These are phyloP conservation scores for Cladophialophora exuberans DNA, from an alignment of 2,329 filamentous ascomycete species.

Conservation along the genomic window DNA sequence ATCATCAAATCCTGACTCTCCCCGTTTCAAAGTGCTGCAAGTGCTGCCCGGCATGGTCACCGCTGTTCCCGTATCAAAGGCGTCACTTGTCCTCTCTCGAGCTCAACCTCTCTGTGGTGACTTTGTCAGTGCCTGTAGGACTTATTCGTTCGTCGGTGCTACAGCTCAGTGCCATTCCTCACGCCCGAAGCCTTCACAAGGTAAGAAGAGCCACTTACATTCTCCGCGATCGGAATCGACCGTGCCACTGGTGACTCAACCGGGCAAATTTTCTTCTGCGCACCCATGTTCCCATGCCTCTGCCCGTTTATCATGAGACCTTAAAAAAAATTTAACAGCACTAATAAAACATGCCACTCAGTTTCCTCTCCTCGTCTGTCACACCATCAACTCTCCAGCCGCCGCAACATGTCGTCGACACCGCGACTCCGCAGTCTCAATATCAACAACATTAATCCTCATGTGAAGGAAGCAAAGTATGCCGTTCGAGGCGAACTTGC, in stretches of 20 bases:
- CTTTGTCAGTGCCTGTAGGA: slow-evolving; percentile 24
- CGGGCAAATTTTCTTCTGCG: slow-evolving; percentile 25
- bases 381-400: slow-evolving; percentile 27
- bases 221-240: slow-evolving; percentile 15
- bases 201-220: slow-evolving; percentile 20
- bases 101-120: slow-evolving; percentile 29
- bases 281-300: slow-evolving; percentile 17
- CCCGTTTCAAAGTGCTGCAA: too few species aligned
- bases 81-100: slow-evolving; percentile 26
- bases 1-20: too few species aligned
- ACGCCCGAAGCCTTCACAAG: slow-evolving; percentile 19
- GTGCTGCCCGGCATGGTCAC: too few species aligned
- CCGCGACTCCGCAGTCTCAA: slow-evolving; percentile 60
- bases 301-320: slow-evolving; percentile 12
- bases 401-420: slow-evolving; percentile 52
- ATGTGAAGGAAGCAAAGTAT: slow-evolving; percentile 87
- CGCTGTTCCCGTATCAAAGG: too few species aligned
- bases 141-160: slow-evolving; percentile 9
- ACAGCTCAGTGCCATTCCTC: slow-evolving; percentile 2
- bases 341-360: slow-evolving; percentile 14
- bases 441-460: slow-evolving; percentile 87
- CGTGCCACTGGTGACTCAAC: slow-evolving; percentile 25
- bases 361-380: slow-evolving; percentile 1
- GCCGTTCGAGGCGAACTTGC: slow-evolving; percentile 95
- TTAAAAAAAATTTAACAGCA: too few species aligned